These are phyloP conservation scores for Rhizopogon roseolus DNA, from an alignment of 768 basidiomycete genomes.

Conservation along the genomic window DNA sequence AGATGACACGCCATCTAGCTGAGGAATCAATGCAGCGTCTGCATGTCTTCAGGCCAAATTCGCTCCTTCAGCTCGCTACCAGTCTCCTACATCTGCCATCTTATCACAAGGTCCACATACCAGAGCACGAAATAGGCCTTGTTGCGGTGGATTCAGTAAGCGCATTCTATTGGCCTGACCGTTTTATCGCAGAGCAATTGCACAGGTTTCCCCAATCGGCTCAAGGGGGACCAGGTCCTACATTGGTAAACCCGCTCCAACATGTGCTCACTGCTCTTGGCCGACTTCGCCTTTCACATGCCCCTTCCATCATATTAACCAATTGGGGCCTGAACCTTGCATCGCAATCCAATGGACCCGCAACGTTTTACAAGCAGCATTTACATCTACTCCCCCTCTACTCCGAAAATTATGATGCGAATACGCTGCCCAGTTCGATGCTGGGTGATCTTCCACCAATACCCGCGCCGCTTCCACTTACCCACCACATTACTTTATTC, in stretches of 20 bases:
- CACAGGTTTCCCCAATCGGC: constrained; percentile 18
- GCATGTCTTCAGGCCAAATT: constrained; percentile 66
- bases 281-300: constrained; percentile 41
- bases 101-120: constrained; percentile 46
- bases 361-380: constrained; percentile 45
- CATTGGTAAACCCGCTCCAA: constrained; percentile 31
- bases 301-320: constrained; percentile 49
- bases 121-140: constrained; percentile 54
- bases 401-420: constrained; percentile 2
- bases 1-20: constrained; percentile 23
- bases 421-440: background rate
- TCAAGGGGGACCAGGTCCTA: background rate
- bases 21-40: constrained; percentile 44
- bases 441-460: background rate
- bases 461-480: constrained; percentile 22
- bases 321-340: constrained; percentile 53
- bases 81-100: constrained; percentile 55
- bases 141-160: constrained; percentile 75
- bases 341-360: constrained; percentile 9
- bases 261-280: constrained; percentile 47
- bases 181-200: constrained; percentile 55
- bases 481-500: constrained; percentile 36
- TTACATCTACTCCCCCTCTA: constrained; percentile 41
- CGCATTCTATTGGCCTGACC: constrained; percentile 75
- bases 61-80: constrained; percentile 63